phyloP scores from a whole-genome alignment of 306 rosid genomes.

The Pueraria montana region DNA sequence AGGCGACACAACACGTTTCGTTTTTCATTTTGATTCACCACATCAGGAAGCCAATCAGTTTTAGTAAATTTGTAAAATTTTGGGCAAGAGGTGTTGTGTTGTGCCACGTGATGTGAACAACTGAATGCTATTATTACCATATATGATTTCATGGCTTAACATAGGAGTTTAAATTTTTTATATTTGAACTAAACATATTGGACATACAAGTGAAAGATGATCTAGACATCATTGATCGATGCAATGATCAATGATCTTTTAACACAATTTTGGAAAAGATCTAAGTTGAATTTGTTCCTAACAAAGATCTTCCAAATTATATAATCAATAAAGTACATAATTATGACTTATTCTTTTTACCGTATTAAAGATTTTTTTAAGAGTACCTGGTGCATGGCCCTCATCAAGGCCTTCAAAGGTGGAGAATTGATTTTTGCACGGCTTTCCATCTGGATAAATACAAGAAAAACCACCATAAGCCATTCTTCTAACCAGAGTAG shows the following conservation, averaged over 20 bases:
- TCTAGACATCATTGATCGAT: too few relatives aligned
- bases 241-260: too few relatives aligned
- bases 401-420: constrained; percentile 74
- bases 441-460: constrained; percentile 76
- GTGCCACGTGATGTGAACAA: neutral
- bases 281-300: constrained; percentile 17
- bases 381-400: constrained; percentile 71
- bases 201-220: neutral
- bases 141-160: constrained; percentile 31
- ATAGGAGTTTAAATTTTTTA: constrained; percentile 9
- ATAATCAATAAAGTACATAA: neutral
- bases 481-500: too few relatives aligned
- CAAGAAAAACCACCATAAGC: constrained; percentile 6
- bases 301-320: constrained; percentile 13
- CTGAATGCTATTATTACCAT: constrained; percentile 22
- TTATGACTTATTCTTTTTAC: constrained; percentile 1
- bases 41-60: neutral
- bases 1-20: too few relatives aligned
- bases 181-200: constrained; percentile 6
- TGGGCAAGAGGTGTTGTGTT: neutral
- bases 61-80: neutral
- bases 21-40: neutral
- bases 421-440: constrained; percentile 93
- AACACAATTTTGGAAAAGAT: constrained; percentile 26
- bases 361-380: neutral